These are phyloP conservation scores for Blyttiomyces sp. DNA, from an alignment of 371 early-diverging fungal species.

Conservation along the genomic window DNA sequence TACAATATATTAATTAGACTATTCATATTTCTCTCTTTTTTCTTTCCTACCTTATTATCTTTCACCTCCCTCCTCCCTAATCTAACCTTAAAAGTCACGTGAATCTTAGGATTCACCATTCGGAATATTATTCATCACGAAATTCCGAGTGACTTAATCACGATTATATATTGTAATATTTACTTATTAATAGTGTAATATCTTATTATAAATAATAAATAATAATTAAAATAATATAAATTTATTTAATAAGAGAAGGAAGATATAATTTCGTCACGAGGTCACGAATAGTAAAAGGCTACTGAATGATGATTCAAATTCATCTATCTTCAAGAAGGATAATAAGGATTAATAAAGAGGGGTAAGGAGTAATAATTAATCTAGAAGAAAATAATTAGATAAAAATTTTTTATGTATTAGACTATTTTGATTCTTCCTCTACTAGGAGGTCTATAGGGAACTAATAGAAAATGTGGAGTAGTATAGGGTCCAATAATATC, in stretches of 20 bases:
- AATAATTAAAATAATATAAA: background rate
- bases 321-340: background rate
- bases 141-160: background rate
- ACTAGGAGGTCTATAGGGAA: constrained; percentile 58
- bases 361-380: background rate
- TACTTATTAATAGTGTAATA: background rate
- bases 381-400: background rate
- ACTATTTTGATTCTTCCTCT: constrained; percentile 54
- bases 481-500: constrained; percentile 55
- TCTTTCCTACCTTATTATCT: too few relatives aligned
- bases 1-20: background rate
- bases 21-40: too few relatives aligned
- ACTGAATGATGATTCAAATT: background rate
- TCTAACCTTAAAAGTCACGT: too few relatives aligned
- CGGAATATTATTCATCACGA: background rate
- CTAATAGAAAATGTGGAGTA: constrained; percentile 50
- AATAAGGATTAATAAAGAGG: background rate
- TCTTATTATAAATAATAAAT: background rate
- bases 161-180: background rate
- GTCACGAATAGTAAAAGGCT: background rate
- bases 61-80: too few relatives aligned
- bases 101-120: too few relatives aligned
- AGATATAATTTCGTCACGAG: background rate
- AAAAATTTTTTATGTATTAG: constrained; percentile 16
- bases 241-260: background rate